These are phyloP conservation scores for Podospora anserina DNA, from an alignment of 495 filamentous ascomycete species.

Conservation along the genomic window DNA sequence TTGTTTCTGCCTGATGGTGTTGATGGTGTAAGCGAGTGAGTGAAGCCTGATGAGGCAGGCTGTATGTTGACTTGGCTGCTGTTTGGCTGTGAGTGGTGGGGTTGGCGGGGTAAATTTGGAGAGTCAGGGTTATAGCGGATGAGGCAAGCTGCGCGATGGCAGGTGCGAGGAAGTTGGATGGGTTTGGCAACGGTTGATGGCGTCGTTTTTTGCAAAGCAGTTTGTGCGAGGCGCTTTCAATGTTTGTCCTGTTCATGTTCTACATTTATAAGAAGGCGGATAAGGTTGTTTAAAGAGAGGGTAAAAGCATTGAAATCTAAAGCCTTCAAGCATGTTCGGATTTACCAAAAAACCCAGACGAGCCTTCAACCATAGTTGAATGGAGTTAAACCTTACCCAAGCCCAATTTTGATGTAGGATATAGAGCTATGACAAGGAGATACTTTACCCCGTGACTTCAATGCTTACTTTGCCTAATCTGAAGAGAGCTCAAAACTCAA, in stretches of 20 bases:
- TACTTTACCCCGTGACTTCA: no score
- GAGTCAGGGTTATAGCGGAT: background rate
- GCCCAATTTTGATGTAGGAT: no score
- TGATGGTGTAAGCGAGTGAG: conserved; percentile 9
- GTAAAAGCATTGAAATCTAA: no score
- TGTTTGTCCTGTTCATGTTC: background rate
- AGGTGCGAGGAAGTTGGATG: background rate
- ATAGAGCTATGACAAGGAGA: no score
- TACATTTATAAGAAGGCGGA: background rate
- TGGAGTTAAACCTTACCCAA: no score
- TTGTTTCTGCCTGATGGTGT: conserved; percentile 8
- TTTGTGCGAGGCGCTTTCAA: background rate
- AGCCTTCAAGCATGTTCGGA: no score
- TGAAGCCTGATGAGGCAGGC: background rate
- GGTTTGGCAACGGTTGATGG: background rate
- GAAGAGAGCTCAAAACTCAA: background rate
- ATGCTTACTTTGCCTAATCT: background rate
- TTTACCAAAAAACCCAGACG: no score
- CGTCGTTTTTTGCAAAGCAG: background rate
- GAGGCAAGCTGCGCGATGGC: background rate
- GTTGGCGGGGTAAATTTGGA: conserved; percentile 32
- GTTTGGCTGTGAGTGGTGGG: conserved; percentile 27
- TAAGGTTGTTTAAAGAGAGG: no score
- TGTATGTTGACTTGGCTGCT: conserved; percentile 10
- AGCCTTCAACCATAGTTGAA: no score